phyloP scores from a whole-genome alignment of 345 rosid genomes.

The Citrus maxima region DNA sequence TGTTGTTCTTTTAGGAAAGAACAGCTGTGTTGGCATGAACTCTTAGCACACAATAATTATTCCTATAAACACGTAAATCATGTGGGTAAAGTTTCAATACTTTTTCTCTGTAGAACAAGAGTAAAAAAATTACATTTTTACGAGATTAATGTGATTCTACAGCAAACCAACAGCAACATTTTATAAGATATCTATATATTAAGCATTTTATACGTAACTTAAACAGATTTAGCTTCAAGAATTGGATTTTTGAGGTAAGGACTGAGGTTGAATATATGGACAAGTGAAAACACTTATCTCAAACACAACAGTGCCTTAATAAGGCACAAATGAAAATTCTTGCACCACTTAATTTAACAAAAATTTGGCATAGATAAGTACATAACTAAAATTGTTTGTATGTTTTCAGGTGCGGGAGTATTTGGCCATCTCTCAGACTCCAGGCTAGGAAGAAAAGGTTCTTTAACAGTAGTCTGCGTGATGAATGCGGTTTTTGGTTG shows the following conservation, averaged over 20 bases:
- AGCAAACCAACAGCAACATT: background rate
- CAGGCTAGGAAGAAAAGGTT: conserved; percentile 86
- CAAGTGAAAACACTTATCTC: background rate
- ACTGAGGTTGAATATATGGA: background rate
- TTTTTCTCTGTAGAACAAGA: background rate
- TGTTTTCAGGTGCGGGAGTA: conserved; percentile 74
- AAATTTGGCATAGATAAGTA: too few species aligned
- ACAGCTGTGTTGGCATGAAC: background rate
- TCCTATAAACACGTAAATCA: background rate
- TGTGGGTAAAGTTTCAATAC: background rate
- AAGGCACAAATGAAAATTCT: background rate
- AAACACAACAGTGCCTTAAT: too few species aligned
- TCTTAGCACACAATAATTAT: background rate
- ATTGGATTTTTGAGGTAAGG: background rate
- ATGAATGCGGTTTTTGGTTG: conserved; percentile 71
- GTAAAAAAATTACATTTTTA: too few species aligned
- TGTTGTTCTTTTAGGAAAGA: background rate
- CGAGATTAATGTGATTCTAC: background rate
- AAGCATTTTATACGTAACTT: background rate
- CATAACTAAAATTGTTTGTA: background rate
- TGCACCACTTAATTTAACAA: background rate
- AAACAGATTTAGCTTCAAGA: background rate
- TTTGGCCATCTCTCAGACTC: conserved; percentile 97
- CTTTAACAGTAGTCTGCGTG: conserved; percentile 67
- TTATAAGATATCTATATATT: too few species aligned